Evolutionary conservation across 192 early-diverging fungal genomes (phyloP), one percentile per base, ranked within the genome.

Genomic region (Mortierella hygrophila): DNA sequence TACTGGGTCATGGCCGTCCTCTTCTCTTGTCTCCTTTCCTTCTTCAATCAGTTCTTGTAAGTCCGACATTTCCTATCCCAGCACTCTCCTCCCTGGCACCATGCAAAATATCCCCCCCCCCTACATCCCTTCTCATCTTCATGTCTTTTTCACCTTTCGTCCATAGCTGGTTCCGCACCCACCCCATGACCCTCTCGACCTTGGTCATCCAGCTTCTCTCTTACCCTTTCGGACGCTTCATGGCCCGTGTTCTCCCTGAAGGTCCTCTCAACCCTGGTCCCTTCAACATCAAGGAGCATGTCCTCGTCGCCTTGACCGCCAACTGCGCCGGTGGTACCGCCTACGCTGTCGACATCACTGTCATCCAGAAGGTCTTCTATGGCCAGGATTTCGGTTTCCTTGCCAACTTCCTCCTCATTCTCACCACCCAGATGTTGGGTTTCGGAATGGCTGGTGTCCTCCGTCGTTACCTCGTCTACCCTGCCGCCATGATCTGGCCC

Each of bases 401-500:
- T 32, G 89, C 88, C 44, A 88, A 89, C 40, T 70, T 92, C 10
- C 70, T 92, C 3, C 52, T 95, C 9, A 74, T 94, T 35, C 54
- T 95, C 69, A 92, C 93, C 0, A 95, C 96, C 8, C 84, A 84
- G 70, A 68, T 89, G 54, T 60, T 91, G 26, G 90, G 90, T 44
- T 91, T 87, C 70, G 90, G 90, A 57, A 79, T 97, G 82, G 93
- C 97, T 16, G 97, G 96, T 72, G 83, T 96, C 8, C 88, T 92
- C 32, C 93, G 97, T 54, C 90, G 91, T 37, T 96, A 93, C 85
- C 88, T 97, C 11, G 96, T 97, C 20, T 92, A 94, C 72, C 96
- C 95, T 20, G 82, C 93, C 9, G 89, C 92, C 9, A 97, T 97
- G 95, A 85, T 96, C 49, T 99, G 97, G 96, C 98, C 98, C 4